A percentile compares a stretch with the other conserved stretches of the same genome.
phyloP scores from a whole-genome alignment of 495 filamentous ascomycete genomes.

The Penicillium argentinense region DNA sequence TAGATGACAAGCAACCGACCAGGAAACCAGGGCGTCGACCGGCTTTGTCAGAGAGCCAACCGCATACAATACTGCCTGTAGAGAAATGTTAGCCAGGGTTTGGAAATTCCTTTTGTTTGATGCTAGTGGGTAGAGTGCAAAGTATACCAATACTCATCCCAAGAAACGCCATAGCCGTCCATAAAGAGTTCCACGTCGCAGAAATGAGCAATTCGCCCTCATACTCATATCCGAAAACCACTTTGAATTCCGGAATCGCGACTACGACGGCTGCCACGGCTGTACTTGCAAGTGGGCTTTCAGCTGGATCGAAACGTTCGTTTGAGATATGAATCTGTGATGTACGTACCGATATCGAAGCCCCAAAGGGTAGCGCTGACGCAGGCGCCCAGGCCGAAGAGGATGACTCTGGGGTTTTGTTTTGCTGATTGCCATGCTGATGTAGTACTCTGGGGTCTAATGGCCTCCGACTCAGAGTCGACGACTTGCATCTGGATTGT shows the following conservation, averaged over 20 bases:
- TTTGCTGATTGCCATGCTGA: slow-evolving; percentile 9
- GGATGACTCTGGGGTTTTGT: slow-evolving; percentile 7
- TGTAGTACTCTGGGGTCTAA: too few species aligned
- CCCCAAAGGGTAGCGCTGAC: slow-evolving; percentile 10
- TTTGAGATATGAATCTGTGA: neutral
- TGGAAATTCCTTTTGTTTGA: neutral
- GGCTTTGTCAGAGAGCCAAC: slow-evolving; percentile 4
- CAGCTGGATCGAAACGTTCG: too few species aligned
- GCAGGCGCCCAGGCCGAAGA: slow-evolving; percentile 7
- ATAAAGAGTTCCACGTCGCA: slow-evolving; percentile 10
- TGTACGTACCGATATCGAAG: slow-evolving; percentile 6
- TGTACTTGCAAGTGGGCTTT: slow-evolving; percentile 1
- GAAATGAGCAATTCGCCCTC: slow-evolving; percentile 5
- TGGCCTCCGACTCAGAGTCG: too few species aligned
- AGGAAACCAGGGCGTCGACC: slow-evolving; percentile 5
- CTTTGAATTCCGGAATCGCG: slow-evolving; percentile 9
- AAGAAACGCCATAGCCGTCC: slow-evolving; percentile 10
- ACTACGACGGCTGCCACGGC: slow-evolving; percentile 3
- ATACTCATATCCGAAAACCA: slow-evolving; percentile 11
- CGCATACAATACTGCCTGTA: slow-evolving; percentile 7
- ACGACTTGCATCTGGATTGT: too few species aligned
- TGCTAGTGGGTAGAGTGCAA: neutral
- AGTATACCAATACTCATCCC: slow-evolving; percentile 9
- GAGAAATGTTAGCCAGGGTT: neutral
- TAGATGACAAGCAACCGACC: slow-evolving; percentile 1